Evolutionary conservation across 345 rosid genomes (phyloP), one percentile per base, ranked within the genome.

Genomic region (Jatropha curcas): DNA sequence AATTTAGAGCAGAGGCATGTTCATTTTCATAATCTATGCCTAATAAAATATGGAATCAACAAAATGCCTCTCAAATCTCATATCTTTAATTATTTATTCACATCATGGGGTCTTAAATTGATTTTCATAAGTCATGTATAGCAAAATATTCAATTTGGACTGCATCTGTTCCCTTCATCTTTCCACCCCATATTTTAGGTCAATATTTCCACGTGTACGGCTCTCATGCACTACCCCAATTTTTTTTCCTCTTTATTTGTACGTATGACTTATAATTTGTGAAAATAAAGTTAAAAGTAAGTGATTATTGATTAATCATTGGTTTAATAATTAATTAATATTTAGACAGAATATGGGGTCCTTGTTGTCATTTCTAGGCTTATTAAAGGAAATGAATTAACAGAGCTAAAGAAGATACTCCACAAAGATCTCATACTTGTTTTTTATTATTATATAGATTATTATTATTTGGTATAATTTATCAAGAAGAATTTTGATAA

Each of bases 291-390:
- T 7, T 46, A 64, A 46, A 46, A 16, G 20, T 1, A 57, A 46
- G 11, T 22, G 24, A 34, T 31, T 53, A n/a, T 6, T 22, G 14
- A 24, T 31, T 28, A 1, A 35, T 50, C 41, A 19, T 41, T 45
- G 25, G 27, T 59, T 46, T 30, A 6, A 22, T n/a, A 12, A 19
- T 25, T 28, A 19, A n/a, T n/a, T n/a, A n/a, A n/a, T n/a, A n/a
- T 11, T 24, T 35, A 58, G 35, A 43, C 51, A 53, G 69, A 67
- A 74, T 72, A 24, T 70, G 50, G 77, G 46, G 71, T 75, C 82
- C 79, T 77, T 72, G 73, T 61, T 74, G 85, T 77, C 85, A 80
- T 80, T 73, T 73, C 76, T 4, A 71, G 52, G 80, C 55, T 74
- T 25, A 75, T 74, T 71, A 74, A 70, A 63, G 24, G 34, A 69